A percentile compares a stretch with the other conserved stretches of the same genome.
These are phyloP conservation scores for Angophora floribunda DNA, from an alignment of 345 rosid species.

Conservation along the genomic window DNA sequence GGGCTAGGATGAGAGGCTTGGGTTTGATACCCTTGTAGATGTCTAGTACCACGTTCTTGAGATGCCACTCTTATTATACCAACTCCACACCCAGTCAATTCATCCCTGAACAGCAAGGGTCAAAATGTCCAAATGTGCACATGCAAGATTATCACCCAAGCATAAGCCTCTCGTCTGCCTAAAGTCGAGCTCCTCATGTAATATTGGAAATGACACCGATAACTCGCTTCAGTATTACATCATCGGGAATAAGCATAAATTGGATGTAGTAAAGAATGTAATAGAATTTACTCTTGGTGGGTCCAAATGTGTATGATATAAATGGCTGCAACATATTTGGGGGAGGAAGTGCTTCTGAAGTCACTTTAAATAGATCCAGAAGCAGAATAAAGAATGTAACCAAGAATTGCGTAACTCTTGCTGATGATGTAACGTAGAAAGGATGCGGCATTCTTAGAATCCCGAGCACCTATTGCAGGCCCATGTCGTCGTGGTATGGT, in stretches of 20 bases:
- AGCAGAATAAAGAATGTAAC: neutral
- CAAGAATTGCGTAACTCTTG: conserved; percentile 41
- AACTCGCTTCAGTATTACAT: neutral
- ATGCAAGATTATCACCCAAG: neutral
- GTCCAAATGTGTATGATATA: neutral
- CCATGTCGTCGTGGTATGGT: conserved; percentile 17
- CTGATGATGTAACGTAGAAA: conserved; percentile 41
- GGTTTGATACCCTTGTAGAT: conserved; percentile 27
- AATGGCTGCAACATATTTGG: neutral
- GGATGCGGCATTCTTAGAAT: conserved; percentile 54
- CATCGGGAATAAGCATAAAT: neutral
- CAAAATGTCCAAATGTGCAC: neutral
- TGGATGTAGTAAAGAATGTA: neutral
- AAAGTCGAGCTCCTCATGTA: neutral
- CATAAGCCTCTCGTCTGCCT: neutral
- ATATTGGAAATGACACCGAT: neutral
- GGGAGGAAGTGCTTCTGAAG: neutral
- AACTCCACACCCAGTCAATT: conserved; percentile 64
- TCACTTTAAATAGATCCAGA: neutral
- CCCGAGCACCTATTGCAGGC: conserved; percentile 58
- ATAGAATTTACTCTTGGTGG: neutral
- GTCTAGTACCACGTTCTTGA: conserved; percentile 27
- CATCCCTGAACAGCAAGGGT: conserved; percentile 39
- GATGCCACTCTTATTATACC: conserved; percentile 56
- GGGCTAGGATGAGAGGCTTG: conserved; percentile 33